These are phyloP conservation scores for Ramularia endophylla DNA, from an alignment of 2,329 filamentous ascomycete genomes.

Conservation along the genomic window DNA sequence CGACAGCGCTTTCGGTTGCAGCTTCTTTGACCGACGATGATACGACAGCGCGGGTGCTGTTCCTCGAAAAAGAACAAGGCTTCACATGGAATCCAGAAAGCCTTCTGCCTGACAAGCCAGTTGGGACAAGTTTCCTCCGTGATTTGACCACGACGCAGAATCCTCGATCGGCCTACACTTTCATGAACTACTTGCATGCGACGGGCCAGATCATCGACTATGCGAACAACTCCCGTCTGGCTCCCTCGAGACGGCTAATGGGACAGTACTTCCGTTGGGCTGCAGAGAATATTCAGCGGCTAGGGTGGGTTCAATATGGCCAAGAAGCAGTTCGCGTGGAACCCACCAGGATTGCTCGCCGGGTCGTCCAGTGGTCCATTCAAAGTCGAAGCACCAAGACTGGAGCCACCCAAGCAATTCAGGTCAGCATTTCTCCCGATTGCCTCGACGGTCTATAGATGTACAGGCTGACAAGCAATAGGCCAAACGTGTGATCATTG, in stretches of 20 bases:
- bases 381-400: slow-evolving; percentile 12
- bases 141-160: slow-evolving; percentile 26
- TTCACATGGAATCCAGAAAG: slow-evolving; percentile 18
- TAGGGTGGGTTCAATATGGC: slow-evolving; percentile 23
- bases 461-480: too few species aligned
- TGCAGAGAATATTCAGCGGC: slow-evolving; percentile 17
- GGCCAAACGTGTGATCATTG: slow-evolving; percentile 19
- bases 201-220: slow-evolving; percentile 24
- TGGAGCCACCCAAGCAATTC: slow-evolving; percentile 10
- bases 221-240: slow-evolving; percentile 25
- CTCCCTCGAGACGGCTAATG: slow-evolving; percentile 20
- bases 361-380: slow-evolving; percentile 16
- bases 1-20: slow-evolving; percentile 20
- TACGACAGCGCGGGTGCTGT: slow-evolving; percentile 14
- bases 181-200: slow-evolving; percentile 26
- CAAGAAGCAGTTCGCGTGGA: slow-evolving; percentile 17
- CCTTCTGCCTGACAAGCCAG: slow-evolving; percentile 16
- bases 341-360: slow-evolving; percentile 8
- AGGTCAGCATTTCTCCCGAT: not conserved
- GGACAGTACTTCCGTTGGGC: slow-evolving; percentile 25
- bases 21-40: slow-evolving; percentile 19
- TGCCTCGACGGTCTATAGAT: too few species aligned
- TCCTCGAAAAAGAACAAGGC: slow-evolving; percentile 17
- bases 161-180: slow-evolving; percentile 25
- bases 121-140: slow-evolving; percentile 21